Base-by-base conservation (phyloP, 805 yeast genomes). In the Kregervanrija fluxuum region DNA sequence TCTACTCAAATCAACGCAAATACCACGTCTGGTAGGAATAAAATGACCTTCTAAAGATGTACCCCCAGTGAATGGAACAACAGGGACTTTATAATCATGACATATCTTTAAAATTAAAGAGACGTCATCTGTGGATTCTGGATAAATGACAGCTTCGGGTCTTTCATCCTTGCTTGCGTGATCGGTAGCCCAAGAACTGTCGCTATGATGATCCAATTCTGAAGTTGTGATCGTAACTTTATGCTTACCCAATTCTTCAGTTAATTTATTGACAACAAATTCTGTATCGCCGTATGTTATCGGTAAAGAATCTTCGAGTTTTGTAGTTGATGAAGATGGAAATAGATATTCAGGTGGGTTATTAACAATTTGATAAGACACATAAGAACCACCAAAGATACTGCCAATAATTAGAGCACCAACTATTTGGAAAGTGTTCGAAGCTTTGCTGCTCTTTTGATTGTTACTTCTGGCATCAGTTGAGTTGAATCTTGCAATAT, bases 21-120 rank as follows among this genome's bases (percentile, higher is more conserved):
- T 69, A 2, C 85, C 84, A 5, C 74, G 69, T 53, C 88, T 69
- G 0, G 89, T 81, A 3, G 86, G 80, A 41, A 82, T 70, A 59
- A 79, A 82, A 56, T 85, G 89, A 13, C 95, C 95, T 60, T 85
- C 95, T 35, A 85, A 64, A 0, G 91, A 82, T 0, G 93, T 79
- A 31, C 87, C 87, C 9, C 93, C 95, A 1, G 86, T 77, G 48
- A 66, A 82, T 4, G 91, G 89, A 15, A 85, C 79, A 49, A 85
- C 78, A 3, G 95, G 91, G 2, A 85, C 72, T 34, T 60, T 65
- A 54, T 75, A 71, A 48, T 73, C 69, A 54, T 82, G 79, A 43
- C 86, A 79, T 9, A 83, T 66, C 51, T 76, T 78, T 65, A 83
- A 65, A 8, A 85, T 70, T 14, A 67, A 61, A 0, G 87, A 78